These are phyloP conservation scores for Oryza officinalis DNA, from an alignment of 176 grass and related monocot genomes.

Conservation along the genomic window DNA sequence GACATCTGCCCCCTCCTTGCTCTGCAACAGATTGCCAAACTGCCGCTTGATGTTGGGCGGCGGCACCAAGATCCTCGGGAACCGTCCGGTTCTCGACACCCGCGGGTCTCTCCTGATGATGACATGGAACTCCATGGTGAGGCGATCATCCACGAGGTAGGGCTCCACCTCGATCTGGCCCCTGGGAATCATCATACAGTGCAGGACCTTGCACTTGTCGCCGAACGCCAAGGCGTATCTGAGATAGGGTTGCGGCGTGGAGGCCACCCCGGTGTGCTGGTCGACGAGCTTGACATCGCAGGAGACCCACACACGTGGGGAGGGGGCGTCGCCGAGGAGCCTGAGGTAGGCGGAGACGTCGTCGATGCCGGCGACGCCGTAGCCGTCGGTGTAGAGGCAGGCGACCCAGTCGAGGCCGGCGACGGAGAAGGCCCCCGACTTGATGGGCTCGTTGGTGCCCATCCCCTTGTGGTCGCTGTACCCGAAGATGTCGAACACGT, in stretches of 20 bases:
- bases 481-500: not conserved
- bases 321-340: not conserved
- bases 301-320: not conserved
- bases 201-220: too few relatives aligned
- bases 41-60: not conserved
- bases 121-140: not conserved
- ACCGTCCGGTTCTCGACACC: not conserved
- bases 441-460: not conserved
- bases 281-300: not conserved
- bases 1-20: conserved; percentile 18
- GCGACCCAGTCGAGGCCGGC: not conserved
- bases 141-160: not conserved
- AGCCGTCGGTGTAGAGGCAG: not conserved
- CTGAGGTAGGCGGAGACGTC: not conserved
- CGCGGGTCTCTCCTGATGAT: not conserved
- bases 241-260: not conserved
- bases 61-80: not conserved
- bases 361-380: not conserved
- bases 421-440: not conserved
- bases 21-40: not conserved
- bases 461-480: conserved; percentile 12
- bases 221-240: too few relatives aligned
- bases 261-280: not conserved
- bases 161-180: not conserved
- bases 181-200: not conserved